Evolutionary conservation across 495 filamentous ascomycete genomes (phyloP).

Genomic region (Neurospora sp.): DNA sequence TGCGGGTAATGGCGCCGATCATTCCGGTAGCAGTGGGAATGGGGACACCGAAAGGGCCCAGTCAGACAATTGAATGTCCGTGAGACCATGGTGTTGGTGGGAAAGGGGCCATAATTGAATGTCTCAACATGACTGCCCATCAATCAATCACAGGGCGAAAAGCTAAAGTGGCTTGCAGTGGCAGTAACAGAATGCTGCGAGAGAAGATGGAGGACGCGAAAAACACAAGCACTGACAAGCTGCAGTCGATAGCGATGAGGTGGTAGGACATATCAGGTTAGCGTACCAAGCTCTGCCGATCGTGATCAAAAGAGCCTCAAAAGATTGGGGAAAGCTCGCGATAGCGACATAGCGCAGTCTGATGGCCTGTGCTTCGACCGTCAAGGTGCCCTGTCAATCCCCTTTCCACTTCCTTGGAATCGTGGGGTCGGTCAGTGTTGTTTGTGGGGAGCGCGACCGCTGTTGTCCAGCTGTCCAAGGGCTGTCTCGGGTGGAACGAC

Average conservation of each 20-base stretch:
- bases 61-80: not conserved
- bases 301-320: not conserved
- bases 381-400: not conserved
- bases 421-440: not conserved
- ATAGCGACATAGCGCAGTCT: not conserved
- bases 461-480: not conserved
- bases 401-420: not conserved
- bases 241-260: not conserved
- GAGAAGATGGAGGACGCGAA: not conserved
- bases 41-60: not conserved
- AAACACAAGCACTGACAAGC: not conserved
- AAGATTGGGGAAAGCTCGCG: not conserved
- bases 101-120: not conserved
- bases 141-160: not conserved
- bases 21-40: not conserved
- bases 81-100: not conserved
- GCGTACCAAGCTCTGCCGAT: not conserved
- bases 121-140: not conserved
- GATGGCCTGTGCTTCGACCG: not conserved
- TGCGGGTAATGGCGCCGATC: not conserved
- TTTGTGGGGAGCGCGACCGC: not conserved
- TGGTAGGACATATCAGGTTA: not conserved
- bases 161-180: not conserved
- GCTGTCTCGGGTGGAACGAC: not conserved
- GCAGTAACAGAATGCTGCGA: not conserved